Evolutionary conservation across 768 basidiomycete genomes (phyloP).

Genomic region (Leucosporidium yakuticum): DNA sequence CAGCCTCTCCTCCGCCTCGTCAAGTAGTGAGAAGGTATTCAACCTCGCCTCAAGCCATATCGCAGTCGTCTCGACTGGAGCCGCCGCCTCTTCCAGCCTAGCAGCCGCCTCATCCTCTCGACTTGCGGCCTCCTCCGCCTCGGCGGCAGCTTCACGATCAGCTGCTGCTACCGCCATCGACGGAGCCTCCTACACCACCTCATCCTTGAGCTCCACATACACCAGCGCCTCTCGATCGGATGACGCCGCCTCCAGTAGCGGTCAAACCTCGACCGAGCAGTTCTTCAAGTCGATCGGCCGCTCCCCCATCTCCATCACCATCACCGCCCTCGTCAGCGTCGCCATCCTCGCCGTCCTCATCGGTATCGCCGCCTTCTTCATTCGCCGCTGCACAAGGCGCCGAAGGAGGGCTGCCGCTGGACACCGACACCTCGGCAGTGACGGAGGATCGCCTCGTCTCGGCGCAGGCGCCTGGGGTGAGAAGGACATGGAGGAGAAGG

Average conservation of each 20-base stretch:
- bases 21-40: too few species aligned
- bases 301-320: conserved; percentile 58
- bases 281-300: conserved; percentile 56
- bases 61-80: too few species aligned
- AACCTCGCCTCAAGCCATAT: too few species aligned
- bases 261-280: conserved; percentile 57
- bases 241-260: conserved; percentile 65
- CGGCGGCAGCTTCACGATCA: too few species aligned
- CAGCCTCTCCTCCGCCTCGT: too few species aligned
- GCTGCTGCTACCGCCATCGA: too few species aligned
- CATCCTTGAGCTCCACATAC: not conserved
- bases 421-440: not conserved
- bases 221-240: conserved; percentile 52
- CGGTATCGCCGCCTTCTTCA: conserved; percentile 7
- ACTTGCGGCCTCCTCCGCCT: too few species aligned
- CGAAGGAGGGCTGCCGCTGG: not conserved
- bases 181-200: not conserved
- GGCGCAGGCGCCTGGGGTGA: not conserved
- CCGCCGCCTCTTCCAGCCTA: too few species aligned
- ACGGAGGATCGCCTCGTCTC: not conserved
- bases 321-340: conserved; percentile 15
- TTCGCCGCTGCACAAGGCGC: conserved; percentile 13
- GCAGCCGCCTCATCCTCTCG: too few species aligned
- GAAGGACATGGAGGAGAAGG: conserved; percentile 5
- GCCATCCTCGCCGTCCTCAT: conserved; percentile 19